Evolutionary conservation across 108 stramenopile species (phyloP).

Genomic region (Fistulifera pelliculosa): DNA sequence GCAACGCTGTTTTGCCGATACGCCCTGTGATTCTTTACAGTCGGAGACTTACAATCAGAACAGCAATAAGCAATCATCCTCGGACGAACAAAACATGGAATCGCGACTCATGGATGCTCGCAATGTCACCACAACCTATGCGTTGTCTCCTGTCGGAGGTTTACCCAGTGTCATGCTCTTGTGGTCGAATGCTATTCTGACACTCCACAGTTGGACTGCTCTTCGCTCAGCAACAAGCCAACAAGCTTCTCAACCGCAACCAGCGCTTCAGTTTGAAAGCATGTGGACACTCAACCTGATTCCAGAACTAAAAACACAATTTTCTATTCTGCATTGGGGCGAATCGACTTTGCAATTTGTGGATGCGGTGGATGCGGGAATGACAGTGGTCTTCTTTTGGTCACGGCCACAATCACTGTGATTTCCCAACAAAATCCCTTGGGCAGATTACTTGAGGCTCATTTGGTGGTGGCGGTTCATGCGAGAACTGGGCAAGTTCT

Average conservation of each 20-base stretch:
- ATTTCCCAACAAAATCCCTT: too few relatives aligned
- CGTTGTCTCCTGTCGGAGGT: constrained; percentile 38
- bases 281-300: background rate
- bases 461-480: constrained; percentile 47
- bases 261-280: constrained; percentile 1
- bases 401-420: background rate
- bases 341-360: constrained; percentile 3
- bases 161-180: constrained; percentile 57
- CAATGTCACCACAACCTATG: too few relatives aligned
- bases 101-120: too few relatives aligned
- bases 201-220: constrained; percentile 46
- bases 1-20: constrained; percentile 77
- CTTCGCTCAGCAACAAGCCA: too few relatives aligned
- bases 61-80: too few relatives aligned
- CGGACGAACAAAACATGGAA: too few relatives aligned
- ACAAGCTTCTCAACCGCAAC: background rate
- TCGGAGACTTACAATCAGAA: too few relatives aligned
- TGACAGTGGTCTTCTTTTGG: constrained; percentile 8
- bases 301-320: background rate
- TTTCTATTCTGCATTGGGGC: background rate
- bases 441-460: too few relatives aligned
- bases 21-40: constrained; percentile 66
- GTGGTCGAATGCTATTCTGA: constrained; percentile 70
- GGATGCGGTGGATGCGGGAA: constrained; percentile 4
- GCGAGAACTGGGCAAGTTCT: constrained; percentile 45